Evolutionary conservation across 805 yeast genomes (phyloP), one percentile per base, ranked within the genome.

Genomic region (Pichia nanzhaoensis): DNA sequence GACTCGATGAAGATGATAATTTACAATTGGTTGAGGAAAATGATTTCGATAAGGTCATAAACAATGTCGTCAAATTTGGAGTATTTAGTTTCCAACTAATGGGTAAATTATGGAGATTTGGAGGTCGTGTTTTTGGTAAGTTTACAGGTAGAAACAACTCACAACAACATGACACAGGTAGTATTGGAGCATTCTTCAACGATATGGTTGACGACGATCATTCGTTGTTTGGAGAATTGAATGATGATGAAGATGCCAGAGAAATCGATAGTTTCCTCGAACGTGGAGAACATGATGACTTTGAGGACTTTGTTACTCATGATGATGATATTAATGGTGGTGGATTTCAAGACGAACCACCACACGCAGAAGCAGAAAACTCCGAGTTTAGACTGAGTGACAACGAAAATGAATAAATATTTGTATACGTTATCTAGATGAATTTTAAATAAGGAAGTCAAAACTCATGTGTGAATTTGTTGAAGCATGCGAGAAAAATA

Each of bases 1-100:
- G 95, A 51, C 71, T 90, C 38, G 95, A 88, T 40, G 88, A 80
- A 31, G 88, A 81, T 27, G 84, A 77, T 41, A 66, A 78, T 38
- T 42, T 66, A 34, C 64, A 64, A 9, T 55, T 65, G 32, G 74
- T 82, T 39, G 90, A 83, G 57, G 78, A 84, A 50, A 82, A 81
- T 52, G 53, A 60, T 6, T 70, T 78, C 7, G 89, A 83, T 53
- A 69, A 66, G 31, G 70, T 75, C 9, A 82, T 81, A 17, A 84
- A 83, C 52, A 55, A 59, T 20, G 68, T 81, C 19, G 82, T 82
- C 3, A 71, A 65, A 51, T 73, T 76, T n/a, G 84, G 85, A 0
- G 71, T 82, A 17, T 57, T 68, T 7, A 41, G 42, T 32, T 51
- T 41, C 38, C 51, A 48, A n/a, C 9, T 54, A 56, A 18, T 49